Conservation (phyloP, 83 land plant species). For the Isoetes engelmannii region DNA sequence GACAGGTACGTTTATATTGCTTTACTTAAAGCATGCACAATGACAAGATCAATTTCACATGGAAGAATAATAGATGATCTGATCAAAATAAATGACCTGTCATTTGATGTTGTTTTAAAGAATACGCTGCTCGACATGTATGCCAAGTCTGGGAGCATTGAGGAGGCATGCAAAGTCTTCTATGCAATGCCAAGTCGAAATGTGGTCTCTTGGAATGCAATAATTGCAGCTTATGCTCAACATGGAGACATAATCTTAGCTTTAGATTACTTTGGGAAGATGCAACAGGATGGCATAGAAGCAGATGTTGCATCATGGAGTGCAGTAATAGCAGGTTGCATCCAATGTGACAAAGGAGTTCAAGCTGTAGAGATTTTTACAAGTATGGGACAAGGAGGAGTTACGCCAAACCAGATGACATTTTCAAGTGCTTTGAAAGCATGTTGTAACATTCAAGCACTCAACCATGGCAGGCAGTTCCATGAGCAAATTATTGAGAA, state of each 20-base stretch:
- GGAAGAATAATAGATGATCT: too few species aligned
- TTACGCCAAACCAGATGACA: neutral
- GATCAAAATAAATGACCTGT: too few species aligned
- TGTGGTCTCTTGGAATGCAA: conserved; percentile 11
- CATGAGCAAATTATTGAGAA: neutral
- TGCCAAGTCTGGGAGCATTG: conserved; percentile 9
- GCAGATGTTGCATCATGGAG: neutral
- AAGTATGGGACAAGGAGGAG: neutral
- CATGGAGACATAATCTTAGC: conserved; percentile 10
- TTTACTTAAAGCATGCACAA: too few species aligned
- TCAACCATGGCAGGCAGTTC: neutral
- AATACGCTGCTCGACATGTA: conserved; percentile 3
- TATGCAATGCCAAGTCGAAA: neutral
- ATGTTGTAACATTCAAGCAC: neutral
- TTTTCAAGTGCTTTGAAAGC: conserved; percentile 5
- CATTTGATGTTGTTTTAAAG: neutral
- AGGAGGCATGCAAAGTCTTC: conserved; percentile 7
- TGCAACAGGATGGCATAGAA: conserved; percentile 15
- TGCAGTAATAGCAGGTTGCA: conserved; percentile 5
- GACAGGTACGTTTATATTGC: too few species aligned
- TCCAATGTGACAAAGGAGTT: conserved; percentile 8
- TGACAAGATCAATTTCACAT: too few species aligned
- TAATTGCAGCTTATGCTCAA: conserved; percentile 6
- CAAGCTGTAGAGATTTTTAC: conserved; percentile 10
- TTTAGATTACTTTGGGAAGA: conserved; percentile 8